Evolutionary conservation across 768 basidiomycete species (phyloP).

Genomic region (Mycena pura): DNA sequence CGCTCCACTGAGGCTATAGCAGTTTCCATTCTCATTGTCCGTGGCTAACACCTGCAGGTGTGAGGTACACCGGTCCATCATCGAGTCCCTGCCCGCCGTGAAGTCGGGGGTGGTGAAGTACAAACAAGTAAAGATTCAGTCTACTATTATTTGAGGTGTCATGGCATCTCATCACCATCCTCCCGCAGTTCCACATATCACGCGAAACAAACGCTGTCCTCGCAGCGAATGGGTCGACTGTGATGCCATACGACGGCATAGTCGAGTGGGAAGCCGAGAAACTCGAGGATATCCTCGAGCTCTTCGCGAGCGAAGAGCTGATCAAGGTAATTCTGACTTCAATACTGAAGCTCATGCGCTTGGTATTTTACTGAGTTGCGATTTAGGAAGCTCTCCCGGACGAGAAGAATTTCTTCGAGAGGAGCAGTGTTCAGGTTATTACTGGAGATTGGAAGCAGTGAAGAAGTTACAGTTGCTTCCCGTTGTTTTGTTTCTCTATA

Average conservation of each 20-base stretch:
- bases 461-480: too few relatives aligned
- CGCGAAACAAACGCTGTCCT: conserved; percentile 9
- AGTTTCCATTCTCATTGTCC: neutral
- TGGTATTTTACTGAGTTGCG: neutral
- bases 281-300: conserved; percentile 12
- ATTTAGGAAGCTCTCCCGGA: conserved; percentile 12
- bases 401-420: conserved; percentile 23
- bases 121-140: conserved; percentile 6
- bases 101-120: conserved; percentile 20
- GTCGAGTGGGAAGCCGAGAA: conserved; percentile 13
- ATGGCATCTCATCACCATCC: neutral
- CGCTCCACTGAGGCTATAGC: too few relatives aligned
- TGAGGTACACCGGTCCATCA: conserved; percentile 7
- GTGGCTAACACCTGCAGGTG: neutral
- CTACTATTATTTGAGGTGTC: neutral
- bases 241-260: conserved; percentile 14
- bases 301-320: conserved; percentile 7
- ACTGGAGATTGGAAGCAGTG: conserved; percentile 11
- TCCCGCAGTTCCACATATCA: conserved; percentile 17
- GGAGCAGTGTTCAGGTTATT: conserved; percentile 15
- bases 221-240: neutral
- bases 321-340: neutral
- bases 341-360: neutral
- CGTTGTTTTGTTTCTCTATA: too few relatives aligned
- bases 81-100: conserved; percentile 15